Evolutionary conservation across 345 rosid species (phyloP).

Genomic region (Camelina hispida): DNA sequence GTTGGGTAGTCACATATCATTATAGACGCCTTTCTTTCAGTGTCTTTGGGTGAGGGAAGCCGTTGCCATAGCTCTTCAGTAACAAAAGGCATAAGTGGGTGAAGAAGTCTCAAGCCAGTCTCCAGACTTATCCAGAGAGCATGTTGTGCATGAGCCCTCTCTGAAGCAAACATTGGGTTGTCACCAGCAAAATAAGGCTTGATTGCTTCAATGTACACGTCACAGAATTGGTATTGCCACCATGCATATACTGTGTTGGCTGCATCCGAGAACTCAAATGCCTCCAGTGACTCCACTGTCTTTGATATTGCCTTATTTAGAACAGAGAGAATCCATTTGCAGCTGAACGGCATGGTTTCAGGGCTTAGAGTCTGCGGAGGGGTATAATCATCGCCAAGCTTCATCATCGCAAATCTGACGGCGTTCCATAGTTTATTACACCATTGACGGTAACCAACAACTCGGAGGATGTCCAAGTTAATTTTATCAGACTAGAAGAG

Average conservation of each 20-base stretch:
- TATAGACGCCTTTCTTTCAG: slow-evolving; percentile 65
- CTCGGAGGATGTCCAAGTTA: slow-evolving; percentile 94
- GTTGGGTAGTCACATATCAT: slow-evolving; percentile 85
- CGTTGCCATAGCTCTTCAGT: slow-evolving; percentile 98
- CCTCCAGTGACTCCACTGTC: slow-evolving; percentile 61
- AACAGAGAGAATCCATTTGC: slow-evolving; percentile 89
- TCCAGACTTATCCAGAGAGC: slow-evolving; percentile 85
- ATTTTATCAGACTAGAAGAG: slow-evolving; percentile 86
- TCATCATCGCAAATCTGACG: slow-evolving; percentile 93
- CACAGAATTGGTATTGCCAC: slow-evolving; percentile 99
- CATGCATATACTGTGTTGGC: slow-evolving; percentile 78
- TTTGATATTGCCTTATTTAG: slow-evolving; percentile 72
- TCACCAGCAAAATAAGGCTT: slow-evolving; percentile 81
- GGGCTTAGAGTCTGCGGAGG: slow-evolving; percentile 58
- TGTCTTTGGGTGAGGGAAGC: slow-evolving; percentile 59
- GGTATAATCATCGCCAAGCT: slow-evolving; percentile 67
- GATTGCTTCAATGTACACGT: slow-evolving; percentile 88
- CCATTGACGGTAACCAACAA: slow-evolving; percentile 99
- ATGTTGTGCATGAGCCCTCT: slow-evolving; percentile 67
- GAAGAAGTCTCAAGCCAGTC: slow-evolving; percentile 86
- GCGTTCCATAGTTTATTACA: slow-evolving; percentile 99
- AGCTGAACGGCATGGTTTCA: slow-evolving; percentile 71
- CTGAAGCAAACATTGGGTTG: slow-evolving; percentile 58
- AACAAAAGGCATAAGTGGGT: slow-evolving; percentile 95
- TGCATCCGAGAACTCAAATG: slow-evolving; percentile 84